These are phyloP conservation scores for Populus deltoides DNA, from an alignment of 345 rosid genomes.

Conservation along the genomic window DNA sequence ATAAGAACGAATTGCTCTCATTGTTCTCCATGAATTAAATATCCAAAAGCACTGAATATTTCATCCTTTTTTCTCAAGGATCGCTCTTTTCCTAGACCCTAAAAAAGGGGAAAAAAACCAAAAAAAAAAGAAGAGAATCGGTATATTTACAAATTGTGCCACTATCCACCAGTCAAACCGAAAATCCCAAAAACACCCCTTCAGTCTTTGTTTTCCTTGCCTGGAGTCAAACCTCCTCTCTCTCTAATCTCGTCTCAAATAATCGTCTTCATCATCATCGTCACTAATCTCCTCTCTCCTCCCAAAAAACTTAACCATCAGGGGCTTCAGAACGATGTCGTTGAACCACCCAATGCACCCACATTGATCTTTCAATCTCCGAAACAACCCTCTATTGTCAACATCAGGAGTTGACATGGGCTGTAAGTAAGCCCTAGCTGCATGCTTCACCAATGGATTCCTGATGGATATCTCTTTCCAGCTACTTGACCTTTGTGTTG, in stretches of 20 bases:
- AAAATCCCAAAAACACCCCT: background rate
- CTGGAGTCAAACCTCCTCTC: slow-evolving; percentile 25
- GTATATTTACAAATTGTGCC: background rate
- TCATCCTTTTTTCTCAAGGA: too few species aligned
- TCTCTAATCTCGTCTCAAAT: background rate
- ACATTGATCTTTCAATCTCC: slow-evolving; percentile 29
- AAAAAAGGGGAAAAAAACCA: too few species aligned
- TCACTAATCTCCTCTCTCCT: slow-evolving; percentile 13
- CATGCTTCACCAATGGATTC: slow-evolving; percentile 61
- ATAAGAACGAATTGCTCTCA: background rate
- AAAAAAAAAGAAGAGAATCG: background rate
- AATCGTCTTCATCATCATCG: slow-evolving; percentile 18
- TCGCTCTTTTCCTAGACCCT: too few species aligned
- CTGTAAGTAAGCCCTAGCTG: slow-evolving; percentile 61
- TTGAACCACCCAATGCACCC: slow-evolving; percentile 40
- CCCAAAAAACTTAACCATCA: slow-evolving; percentile 17
- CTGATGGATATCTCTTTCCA: slow-evolving; percentile 55
- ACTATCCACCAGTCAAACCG: slow-evolving; percentile 38
- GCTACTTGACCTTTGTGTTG: slow-evolving; percentile 13
- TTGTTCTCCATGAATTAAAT: background rate
- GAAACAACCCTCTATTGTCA: slow-evolving; percentile 31
- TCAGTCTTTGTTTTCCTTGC: background rate
- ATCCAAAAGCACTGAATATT: too few species aligned
- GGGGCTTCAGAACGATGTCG: slow-evolving; percentile 24
- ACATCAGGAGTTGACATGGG: slow-evolving; percentile 45